Evolutionary conservation across 2,329 filamentous ascomycete species (phyloP), one percentile per base, ranked within the genome.

Genomic region (Cordyceps cateniannulata): DNA sequence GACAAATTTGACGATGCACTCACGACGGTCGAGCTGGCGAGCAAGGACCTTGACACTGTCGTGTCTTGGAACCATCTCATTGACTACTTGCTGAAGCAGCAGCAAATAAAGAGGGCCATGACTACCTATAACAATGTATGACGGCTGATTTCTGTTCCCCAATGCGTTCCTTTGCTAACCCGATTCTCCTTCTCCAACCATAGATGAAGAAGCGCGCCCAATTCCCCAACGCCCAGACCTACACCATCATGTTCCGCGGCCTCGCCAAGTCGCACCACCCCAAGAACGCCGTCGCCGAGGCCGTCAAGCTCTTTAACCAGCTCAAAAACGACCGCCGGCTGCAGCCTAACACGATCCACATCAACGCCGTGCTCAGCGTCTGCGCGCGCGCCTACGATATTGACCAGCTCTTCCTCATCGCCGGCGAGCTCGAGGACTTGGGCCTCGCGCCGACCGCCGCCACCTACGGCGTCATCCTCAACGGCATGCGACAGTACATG

Each of bases 181-280:
- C 20, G 29, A 12, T 60, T 5, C 22, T 45, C 67, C 57, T 68
- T 63, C 61, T 3, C 7, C 27, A 14, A 47, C 40, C 32, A 14
- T 66, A 91, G 89, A 98, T 99, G 93, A 99, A 98, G 77, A 98
- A 98, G 76, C 84, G 92, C 63, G 87, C 81, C 5, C 89, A 96
- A 68, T 79, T 83, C 27, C 93, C 95, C 1, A 93, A 93, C 70
- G 82, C 85, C 3, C 84, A 88, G 67, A 97, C 95, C 0, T 97
- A 90, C 70, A 95, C 90, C 20, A 86, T 90, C 62, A 83, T 98
- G 62, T 86, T 99, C 66, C 81, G 84, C 55, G 93, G 92, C 32
- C 85, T 93, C 59, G 82, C 87, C 45, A 75, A 79, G 47, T 85
- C 87, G 18, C 70, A 81, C 1, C 81, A 88, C 62, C 74, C 80